A percentile compares a stretch with the other conserved stretches of the same genome.
These are phyloP conservation scores for Stagonosporopsis tanaceti DNA, from an alignment of 2,329 filamentous ascomycete genomes.

Conservation along the genomic window DNA sequence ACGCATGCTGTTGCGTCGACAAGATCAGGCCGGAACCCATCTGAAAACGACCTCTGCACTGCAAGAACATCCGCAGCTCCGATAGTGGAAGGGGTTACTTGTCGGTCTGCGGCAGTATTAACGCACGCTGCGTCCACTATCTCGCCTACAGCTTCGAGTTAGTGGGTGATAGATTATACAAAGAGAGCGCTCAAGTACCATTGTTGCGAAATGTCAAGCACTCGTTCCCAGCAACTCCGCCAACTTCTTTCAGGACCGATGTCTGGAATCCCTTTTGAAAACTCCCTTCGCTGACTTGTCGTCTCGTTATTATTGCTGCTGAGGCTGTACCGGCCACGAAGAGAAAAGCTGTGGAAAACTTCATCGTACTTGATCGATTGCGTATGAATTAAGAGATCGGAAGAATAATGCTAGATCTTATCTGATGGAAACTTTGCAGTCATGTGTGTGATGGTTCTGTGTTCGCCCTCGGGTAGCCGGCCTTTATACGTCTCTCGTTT, in stretches of 20 bases:
- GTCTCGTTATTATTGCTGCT: neutral
- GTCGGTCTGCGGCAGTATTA: constrained; percentile 50
- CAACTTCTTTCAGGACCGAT: constrained; percentile 52
- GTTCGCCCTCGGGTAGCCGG: no score
- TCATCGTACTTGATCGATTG: neutral
- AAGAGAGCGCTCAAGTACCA: constrained; percentile 30
- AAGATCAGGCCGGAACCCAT: constrained; percentile 52
- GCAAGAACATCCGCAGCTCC: constrained; percentile 45
- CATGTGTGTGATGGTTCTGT: no score
- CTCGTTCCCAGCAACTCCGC: constrained; percentile 42
- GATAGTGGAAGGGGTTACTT: constrained; percentile 50
- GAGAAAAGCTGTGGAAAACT: neutral
- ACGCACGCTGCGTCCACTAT: constrained; percentile 55
- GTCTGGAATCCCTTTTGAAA: constrained; percentile 26
- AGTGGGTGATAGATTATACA: neutral
- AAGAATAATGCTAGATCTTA: no score
- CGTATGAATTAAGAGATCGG: no score
- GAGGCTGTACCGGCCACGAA: neutral
- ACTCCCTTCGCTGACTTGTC: neutral
- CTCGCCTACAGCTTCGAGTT: constrained; percentile 40
- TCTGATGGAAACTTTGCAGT: no score
- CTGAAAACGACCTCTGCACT: constrained; percentile 51
- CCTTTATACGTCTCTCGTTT: no score
- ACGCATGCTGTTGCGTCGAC: constrained; percentile 51
- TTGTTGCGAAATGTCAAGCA: constrained; percentile 55